A percentile compares a stretch with the other conserved stretches of the same genome.
Evolutionary conservation across 176 grass and related monocot genomes (phyloP).

Genomic region (Oryza punctata): DNA sequence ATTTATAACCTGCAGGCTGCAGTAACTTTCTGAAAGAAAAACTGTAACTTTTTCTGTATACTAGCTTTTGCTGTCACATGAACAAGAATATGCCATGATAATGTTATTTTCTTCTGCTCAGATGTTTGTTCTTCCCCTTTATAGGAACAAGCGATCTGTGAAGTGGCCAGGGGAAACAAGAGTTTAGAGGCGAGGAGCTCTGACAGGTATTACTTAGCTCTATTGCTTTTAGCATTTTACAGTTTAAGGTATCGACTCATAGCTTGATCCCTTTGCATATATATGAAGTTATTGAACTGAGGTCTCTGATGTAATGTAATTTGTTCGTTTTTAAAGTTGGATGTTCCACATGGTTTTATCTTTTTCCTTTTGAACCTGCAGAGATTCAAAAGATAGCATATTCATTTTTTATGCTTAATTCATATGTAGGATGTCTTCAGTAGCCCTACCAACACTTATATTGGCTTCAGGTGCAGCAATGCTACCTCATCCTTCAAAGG

Average conservation of each 20-base stretch:
- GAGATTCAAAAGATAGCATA: slow-evolving; percentile 11
- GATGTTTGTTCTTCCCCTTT: neutral
- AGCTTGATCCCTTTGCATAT: slow-evolving; percentile 13
- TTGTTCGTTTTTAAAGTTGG: neutral
- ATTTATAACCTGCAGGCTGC: neutral
- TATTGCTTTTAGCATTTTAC: slow-evolving; percentile 9
- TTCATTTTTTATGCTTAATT: slow-evolving; percentile 16
- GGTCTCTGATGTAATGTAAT: neutral
- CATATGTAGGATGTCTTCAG: slow-evolving; percentile 49
- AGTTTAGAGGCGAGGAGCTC: slow-evolving; percentile 35
- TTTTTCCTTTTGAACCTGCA: neutral
- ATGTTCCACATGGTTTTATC: slow-evolving; percentile 6
- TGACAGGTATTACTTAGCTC: slow-evolving; percentile 50
- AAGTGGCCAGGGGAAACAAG: slow-evolving; percentile 33
- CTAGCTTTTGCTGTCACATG: slow-evolving; percentile 9
- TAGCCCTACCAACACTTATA: slow-evolving; percentile 44
- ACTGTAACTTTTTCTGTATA: neutral
- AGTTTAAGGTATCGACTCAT: neutral
- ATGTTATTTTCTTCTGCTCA: slow-evolving; percentile 9
- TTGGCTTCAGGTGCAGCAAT: slow-evolving; percentile 87
- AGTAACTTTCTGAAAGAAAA: neutral
- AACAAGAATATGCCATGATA: neutral
- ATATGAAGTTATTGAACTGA: neutral
- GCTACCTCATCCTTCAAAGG: slow-evolving; percentile 96
- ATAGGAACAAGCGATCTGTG: slow-evolving; percentile 51